Evolutionary conservation across 1,284 basidiomycete species (phyloP), one percentile per base, ranked within the genome.

Genomic region (Malassezia psittaci): DNA sequence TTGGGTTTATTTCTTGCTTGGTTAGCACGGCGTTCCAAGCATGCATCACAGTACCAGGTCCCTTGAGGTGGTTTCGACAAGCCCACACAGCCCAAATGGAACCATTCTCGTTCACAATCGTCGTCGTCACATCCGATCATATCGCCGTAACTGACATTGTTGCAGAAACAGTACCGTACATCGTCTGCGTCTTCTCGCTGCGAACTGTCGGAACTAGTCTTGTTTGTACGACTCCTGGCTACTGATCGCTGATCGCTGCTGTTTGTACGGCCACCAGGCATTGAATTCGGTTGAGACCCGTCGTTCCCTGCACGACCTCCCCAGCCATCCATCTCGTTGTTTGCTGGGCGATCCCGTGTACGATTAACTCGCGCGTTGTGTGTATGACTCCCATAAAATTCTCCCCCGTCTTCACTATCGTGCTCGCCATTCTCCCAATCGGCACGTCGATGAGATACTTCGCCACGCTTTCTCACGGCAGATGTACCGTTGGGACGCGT

Each of bases 81-180:
- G 18, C 81, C 83, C 5, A 83, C 83, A 67, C 87, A 89, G 8
- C 75, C 80, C 19, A 85, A 75, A 71, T 89, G 87, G 75, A 87
- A 89, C 93, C 93, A 96, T 85, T 96, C 91, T 54, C 81, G 80
- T 69, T 86, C 83, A 77, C 93, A 96, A 44, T 82, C 81, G n/a
- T 81, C 79, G 65, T 86, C 86, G 76, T 98, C 93, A 75, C 93
- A 98, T 3, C 84, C 93, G 67, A 98, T 90, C 93, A 98, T 98
- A 77, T 93, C 87, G 32, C 91, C 90, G 68, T 86, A 91, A 70
- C 87, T 89, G 53, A 85, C 81, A 21, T 85, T 81, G 61, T 88
- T 81, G 75, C 91, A 96, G 77, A 85, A 83, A 76, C 91, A 98
- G 76, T 96, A 98, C 18, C 81, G 80, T 64, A 80, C 82, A 54